Percentiles rank a stretch among this genome's conserved stretches.
These are phyloP conservation scores for Blastocystis sp. DNA, from an alignment of 352 stramenopile genomes.

Conservation along the genomic window DNA sequence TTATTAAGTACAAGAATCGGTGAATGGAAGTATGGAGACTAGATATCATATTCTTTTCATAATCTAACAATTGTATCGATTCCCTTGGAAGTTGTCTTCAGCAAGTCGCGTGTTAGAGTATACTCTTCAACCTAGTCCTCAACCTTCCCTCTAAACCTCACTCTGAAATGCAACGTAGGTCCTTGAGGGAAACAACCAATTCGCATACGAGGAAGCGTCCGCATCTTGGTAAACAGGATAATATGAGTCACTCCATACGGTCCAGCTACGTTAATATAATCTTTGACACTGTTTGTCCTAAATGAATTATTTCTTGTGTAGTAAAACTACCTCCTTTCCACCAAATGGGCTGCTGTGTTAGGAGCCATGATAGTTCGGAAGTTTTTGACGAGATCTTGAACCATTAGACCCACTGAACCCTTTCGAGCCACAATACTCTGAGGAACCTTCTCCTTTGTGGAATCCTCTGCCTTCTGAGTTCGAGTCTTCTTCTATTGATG, in stretches of 20 bases:
- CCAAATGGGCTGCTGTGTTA: slow-evolving; percentile 85
- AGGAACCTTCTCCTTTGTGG: slow-evolving; percentile 74
- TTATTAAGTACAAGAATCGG: slow-evolving; percentile 95
- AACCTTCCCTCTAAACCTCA: background rate
- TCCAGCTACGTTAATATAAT: slow-evolving; percentile 80
- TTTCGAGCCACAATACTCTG: slow-evolving; percentile 84
- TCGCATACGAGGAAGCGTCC: slow-evolving; percentile 81
- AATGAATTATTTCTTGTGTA: slow-evolving; percentile 68
- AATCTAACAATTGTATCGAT: slow-evolving; percentile 71
- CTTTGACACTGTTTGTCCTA: slow-evolving; percentile 74
- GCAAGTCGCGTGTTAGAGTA: slow-evolving; percentile 44
- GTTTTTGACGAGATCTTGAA: slow-evolving; percentile 81
- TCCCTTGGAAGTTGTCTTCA: slow-evolving; percentile 25
- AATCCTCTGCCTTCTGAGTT: slow-evolving; percentile 2
- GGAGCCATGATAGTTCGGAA: slow-evolving; percentile 85
- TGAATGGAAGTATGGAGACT: slow-evolving; percentile 76
- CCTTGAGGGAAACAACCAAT: slow-evolving; percentile 84
- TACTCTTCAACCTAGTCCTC: slow-evolving; percentile 66
- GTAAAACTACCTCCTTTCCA: slow-evolving; percentile 70
- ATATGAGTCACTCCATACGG: slow-evolving; percentile 91
- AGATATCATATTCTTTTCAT: background rate
- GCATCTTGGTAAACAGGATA: slow-evolving; percentile 85
- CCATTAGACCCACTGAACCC: slow-evolving; percentile 72
- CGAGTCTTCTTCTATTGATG: slow-evolving; percentile 54
- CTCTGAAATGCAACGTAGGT: slow-evolving; percentile 74